phyloP scores from a whole-genome alignment of 148 eudicot species.

The Salicornia ramosissima region DNA sequence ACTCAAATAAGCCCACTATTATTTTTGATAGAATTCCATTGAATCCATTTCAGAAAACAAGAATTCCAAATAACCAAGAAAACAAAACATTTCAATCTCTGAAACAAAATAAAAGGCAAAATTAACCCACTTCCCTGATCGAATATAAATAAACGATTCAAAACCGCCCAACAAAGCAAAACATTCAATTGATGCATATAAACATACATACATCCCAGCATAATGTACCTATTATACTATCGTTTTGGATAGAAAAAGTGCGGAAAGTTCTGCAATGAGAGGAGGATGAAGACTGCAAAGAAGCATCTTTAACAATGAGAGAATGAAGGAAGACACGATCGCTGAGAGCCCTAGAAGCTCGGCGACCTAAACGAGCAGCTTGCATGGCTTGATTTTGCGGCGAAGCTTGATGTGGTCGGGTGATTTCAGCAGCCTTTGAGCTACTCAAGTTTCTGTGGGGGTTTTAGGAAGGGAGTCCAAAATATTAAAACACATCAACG shows the following conservation, averaged over 20 bases:
- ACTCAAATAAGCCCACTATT: background rate
- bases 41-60: background rate
- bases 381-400: constrained; percentile 28
- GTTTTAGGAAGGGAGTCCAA: no score
- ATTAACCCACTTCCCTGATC: no score
- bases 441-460: no score
- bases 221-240: constrained; percentile 19
- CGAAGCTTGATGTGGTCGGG: no score
- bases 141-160: background rate
- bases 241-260: constrained; percentile 16
- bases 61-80: background rate
- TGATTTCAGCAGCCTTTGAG: no score
- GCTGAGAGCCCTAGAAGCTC: constrained; percentile 25
- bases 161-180: background rate
- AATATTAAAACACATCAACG: no score
- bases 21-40: background rate
- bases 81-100: background rate
- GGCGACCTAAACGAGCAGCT: constrained; percentile 34
- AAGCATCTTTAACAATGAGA: constrained; percentile 12
- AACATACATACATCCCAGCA: background rate
- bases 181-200: no score
- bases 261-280: constrained; percentile 18
- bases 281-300: constrained; percentile 7
- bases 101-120: background rate
- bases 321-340: constrained; percentile 15